Evolutionary conservation across 331 rosid species (phyloP).

Genomic region (Cydonia oblonga): DNA sequence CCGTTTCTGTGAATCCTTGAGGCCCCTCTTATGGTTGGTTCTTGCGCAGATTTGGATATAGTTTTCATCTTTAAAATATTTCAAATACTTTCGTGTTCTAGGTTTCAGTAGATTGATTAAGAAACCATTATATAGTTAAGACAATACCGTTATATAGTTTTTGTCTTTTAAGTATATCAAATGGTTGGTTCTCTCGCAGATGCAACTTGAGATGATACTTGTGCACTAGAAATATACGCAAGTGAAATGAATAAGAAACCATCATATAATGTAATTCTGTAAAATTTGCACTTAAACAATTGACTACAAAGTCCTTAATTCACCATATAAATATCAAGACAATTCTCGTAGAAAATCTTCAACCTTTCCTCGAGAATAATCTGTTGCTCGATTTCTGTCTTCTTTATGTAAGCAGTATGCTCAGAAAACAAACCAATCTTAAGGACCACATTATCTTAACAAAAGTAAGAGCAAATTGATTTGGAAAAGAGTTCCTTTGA

Average conservation of each 20-base stretch:
- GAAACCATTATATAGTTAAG: not conserved
- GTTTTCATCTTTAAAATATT: not conserved
- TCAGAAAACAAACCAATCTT: slow-evolving; percentile 14
- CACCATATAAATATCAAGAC: not conserved
- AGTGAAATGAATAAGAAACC: not conserved
- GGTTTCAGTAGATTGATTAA: not conserved
- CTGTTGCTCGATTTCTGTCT: slow-evolving; percentile 29
- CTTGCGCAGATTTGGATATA: not conserved
- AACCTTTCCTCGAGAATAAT: slow-evolving; percentile 78
- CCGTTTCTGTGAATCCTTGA: not conserved
- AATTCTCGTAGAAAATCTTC: not conserved
- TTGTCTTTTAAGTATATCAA: not conserved
- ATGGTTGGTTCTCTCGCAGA: not conserved
- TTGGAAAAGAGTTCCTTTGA: not conserved
- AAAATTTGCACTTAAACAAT: not conserved
- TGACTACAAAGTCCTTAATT: not conserved
- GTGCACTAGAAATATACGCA: not conserved
- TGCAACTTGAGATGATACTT: not conserved
- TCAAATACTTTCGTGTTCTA: not conserved
- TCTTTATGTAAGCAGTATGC: slow-evolving; percentile 25
- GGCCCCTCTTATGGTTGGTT: not conserved
- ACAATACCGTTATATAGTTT: not conserved
- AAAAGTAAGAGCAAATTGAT: not conserved
- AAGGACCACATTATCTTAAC: slow-evolving; percentile 28
- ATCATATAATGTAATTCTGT: not conserved